Percentiles rank a stretch among this genome's conserved stretches.
phyloP scores from a whole-genome alignment of 805 yeast genomes.

The Scheffersomyces ergatensis region DNA sequence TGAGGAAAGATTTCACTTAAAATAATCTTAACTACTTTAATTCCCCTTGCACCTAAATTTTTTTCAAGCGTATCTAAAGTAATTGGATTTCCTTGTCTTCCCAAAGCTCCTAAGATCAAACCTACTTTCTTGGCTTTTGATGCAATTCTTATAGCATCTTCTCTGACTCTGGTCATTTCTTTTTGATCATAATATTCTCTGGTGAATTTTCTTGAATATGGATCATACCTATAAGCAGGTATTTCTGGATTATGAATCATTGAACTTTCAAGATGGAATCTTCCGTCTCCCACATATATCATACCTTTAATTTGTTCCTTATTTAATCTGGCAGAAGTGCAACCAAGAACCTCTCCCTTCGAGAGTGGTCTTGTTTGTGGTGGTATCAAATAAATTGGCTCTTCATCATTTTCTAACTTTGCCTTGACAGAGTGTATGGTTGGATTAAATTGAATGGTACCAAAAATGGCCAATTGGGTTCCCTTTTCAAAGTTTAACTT shows the following conservation, averaged over 20 bases:
- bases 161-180: conserved; percentile 72
- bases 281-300: conserved; percentile 93
- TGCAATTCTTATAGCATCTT: conserved; percentile 71
- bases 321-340: conserved; percentile 84
- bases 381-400: conserved; percentile 62
- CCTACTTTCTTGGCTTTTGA: conserved; percentile 66
- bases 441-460: conserved; percentile 97
- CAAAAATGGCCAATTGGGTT: conserved; percentile 75
- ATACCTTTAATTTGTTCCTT: conserved; percentile 67
- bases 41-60: conserved; percentile 52
- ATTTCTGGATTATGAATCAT: conserved; percentile 96
- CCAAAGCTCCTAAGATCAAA: conserved; percentile 85
- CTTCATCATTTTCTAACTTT: conserved; percentile 50
- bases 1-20: conserved; percentile 92
- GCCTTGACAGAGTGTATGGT: conserved; percentile 77
- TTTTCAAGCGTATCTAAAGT: conserved; percentile 69
- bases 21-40: conserved; percentile 74
- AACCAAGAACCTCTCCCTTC: conserved; percentile 94
- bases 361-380: conserved; percentile 93
- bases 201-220: conserved; percentile 89
- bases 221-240: conserved; percentile 93
- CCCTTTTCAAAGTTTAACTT: conserved; percentile 65
- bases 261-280: conserved; percentile 92
- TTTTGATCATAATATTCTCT: conserved; percentile 83
- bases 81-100: conserved; percentile 87